A percentile compares a stretch with the other conserved stretches of the same genome.
These are phyloP conservation scores for Middelhovenomyces tepae DNA, from an alignment of 805 yeast genomes.

Conservation along the genomic window DNA sequence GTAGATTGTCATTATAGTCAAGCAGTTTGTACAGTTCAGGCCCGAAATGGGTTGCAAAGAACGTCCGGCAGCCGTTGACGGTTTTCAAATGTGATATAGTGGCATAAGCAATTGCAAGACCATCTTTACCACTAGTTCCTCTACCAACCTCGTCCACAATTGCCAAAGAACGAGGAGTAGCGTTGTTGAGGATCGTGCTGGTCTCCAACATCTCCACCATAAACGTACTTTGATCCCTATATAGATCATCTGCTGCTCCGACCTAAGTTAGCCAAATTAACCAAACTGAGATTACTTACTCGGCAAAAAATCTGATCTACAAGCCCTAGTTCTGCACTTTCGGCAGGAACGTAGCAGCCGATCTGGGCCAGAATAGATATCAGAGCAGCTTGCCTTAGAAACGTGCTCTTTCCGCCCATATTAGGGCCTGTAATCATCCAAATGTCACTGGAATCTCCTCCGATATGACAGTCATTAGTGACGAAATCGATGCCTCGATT, in stretches of 20 bases:
- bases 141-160: constrained; percentile 85
- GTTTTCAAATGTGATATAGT: constrained; percentile 48
- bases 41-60: constrained; percentile 90
- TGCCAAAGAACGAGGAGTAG: constrained; percentile 61
- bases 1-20: constrained; percentile 20
- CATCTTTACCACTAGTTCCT: constrained; percentile 81
- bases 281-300: no score
- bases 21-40: constrained; percentile 40
- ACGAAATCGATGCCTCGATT: constrained; percentile 43
- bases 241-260: constrained; percentile 71
- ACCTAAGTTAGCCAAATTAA: no score
- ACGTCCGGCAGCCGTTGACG: constrained; percentile 53
- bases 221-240: constrained; percentile 74
- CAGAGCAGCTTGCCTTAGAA: constrained; percentile 65
- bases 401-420: constrained; percentile 82
- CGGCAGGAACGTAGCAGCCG: constrained; percentile 70
- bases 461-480: constrained; percentile 54
- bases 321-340: constrained; percentile 49
- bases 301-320: constrained; percentile 49
- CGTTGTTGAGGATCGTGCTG: constrained; percentile 52
- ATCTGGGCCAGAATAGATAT: constrained; percentile 65
- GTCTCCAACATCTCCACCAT: constrained; percentile 92
- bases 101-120: constrained; percentile 77
- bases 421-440: constrained; percentile 76
- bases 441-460: constrained; percentile 38